These are phyloP conservation scores for Berberis thunbergii DNA, from an alignment of 164 flowering plant species.

Conservation along the genomic window DNA sequence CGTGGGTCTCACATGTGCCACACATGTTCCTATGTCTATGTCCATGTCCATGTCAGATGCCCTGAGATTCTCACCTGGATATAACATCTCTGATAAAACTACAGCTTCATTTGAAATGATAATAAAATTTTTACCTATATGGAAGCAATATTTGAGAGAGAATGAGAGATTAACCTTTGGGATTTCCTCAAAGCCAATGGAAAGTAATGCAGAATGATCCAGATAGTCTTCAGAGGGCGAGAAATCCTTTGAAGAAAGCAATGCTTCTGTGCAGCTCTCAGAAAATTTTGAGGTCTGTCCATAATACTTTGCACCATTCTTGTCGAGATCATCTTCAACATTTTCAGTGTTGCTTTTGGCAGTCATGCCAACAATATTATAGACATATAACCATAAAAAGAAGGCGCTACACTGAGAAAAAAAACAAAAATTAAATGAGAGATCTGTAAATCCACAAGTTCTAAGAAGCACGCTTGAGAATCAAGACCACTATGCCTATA, in stretches of 20 bases:
- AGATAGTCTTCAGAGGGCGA: conserved; percentile 9
- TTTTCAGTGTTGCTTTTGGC: conserved; percentile 15
- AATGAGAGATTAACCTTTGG: background rate
- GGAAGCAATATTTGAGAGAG: background rate
- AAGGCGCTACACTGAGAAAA: too few species aligned
- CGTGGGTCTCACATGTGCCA: background rate
- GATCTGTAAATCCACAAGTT: conserved; percentile 31
- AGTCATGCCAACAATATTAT: conserved; percentile 41
- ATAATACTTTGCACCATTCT: background rate
- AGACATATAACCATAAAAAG: conserved; percentile 15
- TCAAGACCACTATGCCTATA: background rate
- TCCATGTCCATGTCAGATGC: background rate
- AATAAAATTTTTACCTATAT: background rate
- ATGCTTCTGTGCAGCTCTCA: conserved; percentile 18
- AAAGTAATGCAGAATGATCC: background rate
- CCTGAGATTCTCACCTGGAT: background rate
- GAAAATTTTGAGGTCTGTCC: conserved; percentile 17
- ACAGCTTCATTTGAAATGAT: background rate
- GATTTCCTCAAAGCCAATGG: background rate
- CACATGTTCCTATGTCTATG: background rate
- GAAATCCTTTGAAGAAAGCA: conserved; percentile 15
- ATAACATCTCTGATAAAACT: background rate
- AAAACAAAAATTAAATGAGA: too few species aligned
- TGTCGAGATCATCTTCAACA: conserved; percentile 5
- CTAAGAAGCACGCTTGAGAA: background rate